These are phyloP conservation scores for Rhizopogon salebrosus DNA, from an alignment of 768 basidiomycete genomes.

Conservation along the genomic window DNA sequence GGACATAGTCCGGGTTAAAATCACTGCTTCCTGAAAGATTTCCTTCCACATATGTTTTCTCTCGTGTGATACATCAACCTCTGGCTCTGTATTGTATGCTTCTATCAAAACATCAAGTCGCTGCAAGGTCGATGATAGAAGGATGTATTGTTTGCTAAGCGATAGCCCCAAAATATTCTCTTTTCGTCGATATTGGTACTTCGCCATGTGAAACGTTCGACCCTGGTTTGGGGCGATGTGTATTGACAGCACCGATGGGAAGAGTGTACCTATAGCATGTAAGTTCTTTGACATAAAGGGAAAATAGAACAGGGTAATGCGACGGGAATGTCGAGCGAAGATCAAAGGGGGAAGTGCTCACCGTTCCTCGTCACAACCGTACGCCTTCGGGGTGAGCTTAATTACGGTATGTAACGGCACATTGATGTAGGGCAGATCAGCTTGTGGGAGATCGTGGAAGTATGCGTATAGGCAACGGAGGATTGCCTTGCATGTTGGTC, in stretches of 20 bases:
- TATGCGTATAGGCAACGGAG: conserved; percentile 82
- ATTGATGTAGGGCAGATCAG: conserved; percentile 95
- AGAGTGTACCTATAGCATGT: conserved; percentile 63
- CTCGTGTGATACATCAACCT: background rate
- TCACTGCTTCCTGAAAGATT: too few relatives aligned
- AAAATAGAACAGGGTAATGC: background rate
- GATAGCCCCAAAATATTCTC: conserved; percentile 29
- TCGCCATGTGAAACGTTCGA: conserved; percentile 15
- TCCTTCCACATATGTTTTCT: background rate
- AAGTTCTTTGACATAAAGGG: conserved; percentile 1
- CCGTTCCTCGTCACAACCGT: conserved; percentile 98
- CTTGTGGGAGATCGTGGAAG: conserved; percentile 89
- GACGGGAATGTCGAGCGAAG: background rate
- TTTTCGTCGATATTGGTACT: conserved; percentile 14
- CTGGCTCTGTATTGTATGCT: background rate
- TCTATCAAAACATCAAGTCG: background rate
- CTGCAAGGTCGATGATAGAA: background rate
- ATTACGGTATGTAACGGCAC: conserved; percentile 97
- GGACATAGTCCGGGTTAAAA: too few relatives aligned
- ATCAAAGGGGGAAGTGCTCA: conserved; percentile 21
- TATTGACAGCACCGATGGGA: conserved; percentile 92
- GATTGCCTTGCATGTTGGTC: conserved; percentile 19
- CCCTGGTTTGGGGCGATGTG: conserved; percentile 64
- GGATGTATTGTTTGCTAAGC: background rate
- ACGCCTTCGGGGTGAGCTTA: conserved; percentile 96